phyloP scores from a whole-genome alignment of 768 basidiomycete genomes.

The Ramaria rubella region DNA sequence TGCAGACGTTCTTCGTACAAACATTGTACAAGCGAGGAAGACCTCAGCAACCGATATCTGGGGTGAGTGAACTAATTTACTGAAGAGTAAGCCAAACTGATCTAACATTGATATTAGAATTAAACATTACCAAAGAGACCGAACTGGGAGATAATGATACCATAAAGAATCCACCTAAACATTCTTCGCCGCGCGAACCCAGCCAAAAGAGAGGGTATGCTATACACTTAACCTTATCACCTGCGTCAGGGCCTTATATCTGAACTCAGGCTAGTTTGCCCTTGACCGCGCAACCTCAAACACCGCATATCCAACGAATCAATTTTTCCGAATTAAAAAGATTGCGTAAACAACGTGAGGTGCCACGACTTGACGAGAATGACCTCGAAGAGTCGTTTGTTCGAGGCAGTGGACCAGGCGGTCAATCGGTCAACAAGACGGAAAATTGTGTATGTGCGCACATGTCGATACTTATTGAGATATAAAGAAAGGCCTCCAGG shows the following conservation, averaged over 20 bases:
- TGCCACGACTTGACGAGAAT: constrained; percentile 66
- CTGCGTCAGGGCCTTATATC: constrained; percentile 1
- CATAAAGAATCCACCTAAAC: constrained; percentile 51
- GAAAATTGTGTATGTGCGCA: constrained; percentile 40
- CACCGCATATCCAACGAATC: constrained; percentile 21
- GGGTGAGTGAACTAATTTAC: too few species aligned
- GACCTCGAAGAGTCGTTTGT: constrained; percentile 88
- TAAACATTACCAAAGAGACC: constrained; percentile 71
- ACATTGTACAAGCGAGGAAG: constrained; percentile 76
- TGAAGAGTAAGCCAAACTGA: too few species aligned
- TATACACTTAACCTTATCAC: not conserved
- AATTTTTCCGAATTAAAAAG: constrained; percentile 66
- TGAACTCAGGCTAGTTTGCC: constrained; percentile 12
- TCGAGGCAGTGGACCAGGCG: constrained; percentile 86
- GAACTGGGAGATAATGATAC: constrained; percentile 83
- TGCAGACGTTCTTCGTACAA: constrained; percentile 65
- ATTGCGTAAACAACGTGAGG: constrained; percentile 53
- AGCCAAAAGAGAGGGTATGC: not conserved
- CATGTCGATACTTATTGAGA: not conserved
- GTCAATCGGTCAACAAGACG: constrained; percentile 97
- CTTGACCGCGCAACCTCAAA: not conserved
- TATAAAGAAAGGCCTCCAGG: constrained; percentile 36
- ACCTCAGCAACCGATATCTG: constrained; percentile 42
- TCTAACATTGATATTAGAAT: too few species aligned
- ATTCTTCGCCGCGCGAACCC: not conserved